Base-by-base conservation (phyloP, 495 filamentous ascomycete genomes). In the Lineolata rhizophorae region DNA sequence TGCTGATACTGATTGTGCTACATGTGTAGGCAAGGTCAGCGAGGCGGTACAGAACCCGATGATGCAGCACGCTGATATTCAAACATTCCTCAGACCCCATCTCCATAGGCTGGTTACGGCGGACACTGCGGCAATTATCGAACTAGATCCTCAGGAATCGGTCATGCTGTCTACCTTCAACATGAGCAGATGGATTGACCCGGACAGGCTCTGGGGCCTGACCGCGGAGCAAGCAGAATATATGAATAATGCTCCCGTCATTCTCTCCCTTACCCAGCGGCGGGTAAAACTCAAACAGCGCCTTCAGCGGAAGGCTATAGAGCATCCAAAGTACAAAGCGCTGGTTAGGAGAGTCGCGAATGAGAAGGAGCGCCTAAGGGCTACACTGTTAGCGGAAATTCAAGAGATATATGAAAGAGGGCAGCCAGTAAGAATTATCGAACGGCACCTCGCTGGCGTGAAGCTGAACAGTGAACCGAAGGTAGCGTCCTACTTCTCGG, bases 11-110 rank as follows among this genome's bases (percentile, higher is more conserved):
- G 30, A 35, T 30, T 13, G 36, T 35, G 25, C n/a, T 32, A 18
- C 24, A 35, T 5, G 4, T 15, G n/a, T 30, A 39, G 37, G 37
- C 32, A 39, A 57, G 20, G 40, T 58, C 28, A 50, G 45, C n/a
- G 49, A 54, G 38, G 37, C 47, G 20, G 20, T 57, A 17, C 45
- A 58, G 44, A 57, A 57, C 31, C 36, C 56, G 3, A 58, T 56
- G 27, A 36, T 56, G 14, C 39, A 55, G 37, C 44, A 56, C 40
- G 37, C 47, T 15, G 49, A 35, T 18, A 56, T 53, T 26, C 30
- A 45, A 29, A 55, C 47, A 1, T 56, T 55, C 41, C 28, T 58
- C 8, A 48, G 46, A 32, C 41, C 56, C 35, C 55, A 56, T 32
- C 34, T 36, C 33, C 44, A 41, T 30, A 46, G 49, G 24, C 47